Evolutionary conservation across 2,329 filamentous ascomycete genomes (phyloP), one percentile per base, ranked within the genome.

Genomic region (Botrytis galanthina): DNA sequence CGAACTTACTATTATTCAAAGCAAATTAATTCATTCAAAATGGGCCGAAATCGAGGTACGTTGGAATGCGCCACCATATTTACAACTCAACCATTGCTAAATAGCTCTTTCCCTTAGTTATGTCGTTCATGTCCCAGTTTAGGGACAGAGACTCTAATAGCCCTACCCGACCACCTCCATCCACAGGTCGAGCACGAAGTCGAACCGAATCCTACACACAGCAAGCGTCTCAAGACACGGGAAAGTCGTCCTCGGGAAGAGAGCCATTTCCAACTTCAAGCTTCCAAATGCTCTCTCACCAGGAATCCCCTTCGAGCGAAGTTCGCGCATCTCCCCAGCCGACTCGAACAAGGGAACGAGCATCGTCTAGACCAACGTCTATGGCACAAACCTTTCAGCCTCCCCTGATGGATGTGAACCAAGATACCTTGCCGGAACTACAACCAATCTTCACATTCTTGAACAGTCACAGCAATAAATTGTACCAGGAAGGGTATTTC

Each of bases 401-500:
- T 80, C 92, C 92, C 80, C 84, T 94, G 82, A 94, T 97, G 91
- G 93, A 97, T 80, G 87, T 96, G 76, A 90, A 89, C 80, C 88
- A 91, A 78, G 94, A 98, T 81, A 97, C 93, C 44, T 90, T 96
- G 75, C 94, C 96, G 54, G 96, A 99, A 86, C 87, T 99, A 75
- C 92, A 94, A 84, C 95, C 95, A 76, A 95, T 98, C 79, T 98
- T 98, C 83, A 93, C 90, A 75, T 96, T 94, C 81, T 88, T 99
- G 77, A 98, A 97, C 84, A 96, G 92, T 83, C 96, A 99, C 82
- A 92, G 90, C 73, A 98, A 98, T 83, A 98, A 98, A 84, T 86
- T 98, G 73, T 99, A 98, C 82, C 95, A 98, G 78, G 96, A 99
- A 84, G 96, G 96, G 54, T 99, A 98, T 81, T 98, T 99, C 78